Percentiles rank a stretch among this genome's conserved stretches.
Evolutionary conservation across 148 eudicot genomes (phyloP).

Genomic region (Gaultheria prostrata): DNA sequence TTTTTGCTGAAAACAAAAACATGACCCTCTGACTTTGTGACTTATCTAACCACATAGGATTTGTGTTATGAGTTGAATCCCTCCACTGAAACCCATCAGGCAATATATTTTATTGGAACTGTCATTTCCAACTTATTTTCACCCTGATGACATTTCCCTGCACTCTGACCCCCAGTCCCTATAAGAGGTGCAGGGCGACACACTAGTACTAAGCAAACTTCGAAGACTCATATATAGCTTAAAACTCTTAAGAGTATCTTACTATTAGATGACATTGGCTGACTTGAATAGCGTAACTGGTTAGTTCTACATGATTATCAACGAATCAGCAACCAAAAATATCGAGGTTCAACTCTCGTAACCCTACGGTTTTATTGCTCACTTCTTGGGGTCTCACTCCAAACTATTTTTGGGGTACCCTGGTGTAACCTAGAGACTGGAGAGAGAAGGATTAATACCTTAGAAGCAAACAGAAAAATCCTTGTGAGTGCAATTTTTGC

Average conservation of each 20-base stretch:
- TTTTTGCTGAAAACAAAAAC: neutral
- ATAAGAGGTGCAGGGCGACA: neutral
- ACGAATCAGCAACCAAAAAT: neutral
- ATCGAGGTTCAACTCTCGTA: neutral
- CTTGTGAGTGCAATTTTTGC: neutral
- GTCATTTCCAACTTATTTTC: neutral
- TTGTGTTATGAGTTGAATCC: neutral
- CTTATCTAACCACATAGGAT: neutral
- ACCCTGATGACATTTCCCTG: neutral
- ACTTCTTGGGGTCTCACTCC: neutral
- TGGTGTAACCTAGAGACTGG: neutral
- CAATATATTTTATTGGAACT: neutral
- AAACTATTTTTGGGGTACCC: neutral
- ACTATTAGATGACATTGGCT: neutral
- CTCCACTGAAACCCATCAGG: neutral
- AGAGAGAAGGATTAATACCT: neutral
- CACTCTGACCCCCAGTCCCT: neutral
- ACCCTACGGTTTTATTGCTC: neutral
- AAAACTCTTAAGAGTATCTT: neutral
- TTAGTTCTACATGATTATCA: neutral
- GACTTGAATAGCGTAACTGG: neutral
- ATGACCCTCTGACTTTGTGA: neutral
- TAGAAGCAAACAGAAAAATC: neutral
- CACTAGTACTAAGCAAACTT: neutral
- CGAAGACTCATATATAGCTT: neutral